Base-by-base conservation (phyloP, 768 basidiomycete genomes). In the Lyophyllum semitale region DNA sequence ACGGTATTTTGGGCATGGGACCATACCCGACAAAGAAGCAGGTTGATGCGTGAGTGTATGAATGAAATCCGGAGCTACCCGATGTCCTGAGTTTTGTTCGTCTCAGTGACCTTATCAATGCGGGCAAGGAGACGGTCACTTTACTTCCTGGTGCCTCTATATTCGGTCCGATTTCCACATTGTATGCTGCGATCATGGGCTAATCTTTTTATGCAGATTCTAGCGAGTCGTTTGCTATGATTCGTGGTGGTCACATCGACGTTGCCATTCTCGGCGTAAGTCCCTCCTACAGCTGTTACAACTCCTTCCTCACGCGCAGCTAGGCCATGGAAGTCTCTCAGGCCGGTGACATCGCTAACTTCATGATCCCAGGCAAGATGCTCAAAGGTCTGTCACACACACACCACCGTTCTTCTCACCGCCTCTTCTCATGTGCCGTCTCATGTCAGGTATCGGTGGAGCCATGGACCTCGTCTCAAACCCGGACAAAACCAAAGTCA, bases 401-500 rank as follows among this genome's bases (percentile, higher is more conserved):
- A 20, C 15, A 44, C 27, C 17, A 18, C 40, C 32, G 42, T 41
- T 37, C 3, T 22, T 22, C 35, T 15, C 18, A 15, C 13, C 45
- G 48, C 1, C 45, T 25, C 13, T 12, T 46, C 43, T 53, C 53
- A 22, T 27, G 33, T 52, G 50, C 25, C 25, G 26, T 35, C 22
- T 45, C 15, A 18, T n/a, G 54, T 53, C 17, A 89, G 91, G 93
- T 38, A 95, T 97, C 67, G 95, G 95, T 12, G 95, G 95, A 48
- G 95, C 95, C 11, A 95, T 95, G 93, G 94, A 96, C 68, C 84
- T 95, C 45, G 93, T 94, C 54, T 96, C 95, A 55, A 97, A 96
- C 73, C 95, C 95, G 1, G 93, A 96, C 71, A 88, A 88, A 72
- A 98, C 95, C 38, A 95, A 89, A 71, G 88, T 95, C 57, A 91